A percentile compares a stretch with the other conserved stretches of the same genome.
Evolutionary conservation across 2,329 filamentous ascomycete species (phyloP).

Genomic region (Cytospora paraplurivora): DNA sequence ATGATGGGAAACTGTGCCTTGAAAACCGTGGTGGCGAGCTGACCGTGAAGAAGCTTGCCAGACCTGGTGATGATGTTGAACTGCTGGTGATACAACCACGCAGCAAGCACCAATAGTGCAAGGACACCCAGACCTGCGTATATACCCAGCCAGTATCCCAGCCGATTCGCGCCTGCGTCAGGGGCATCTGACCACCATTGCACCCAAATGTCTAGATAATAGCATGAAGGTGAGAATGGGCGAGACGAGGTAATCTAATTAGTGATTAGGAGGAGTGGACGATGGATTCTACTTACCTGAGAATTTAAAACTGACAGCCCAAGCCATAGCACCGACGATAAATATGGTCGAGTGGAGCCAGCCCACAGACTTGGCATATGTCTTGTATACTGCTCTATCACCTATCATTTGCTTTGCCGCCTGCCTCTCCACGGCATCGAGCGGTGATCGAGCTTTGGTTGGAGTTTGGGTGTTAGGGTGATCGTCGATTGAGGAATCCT

Average conservation of each 20-base stretch:
- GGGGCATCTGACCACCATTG: slow-evolving; percentile 33
- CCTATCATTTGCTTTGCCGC: slow-evolving; percentile 8
- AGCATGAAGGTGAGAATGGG: not conserved
- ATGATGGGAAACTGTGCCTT: slow-evolving; percentile 35
- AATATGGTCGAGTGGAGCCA: slow-evolving; percentile 27
- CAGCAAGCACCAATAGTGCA: slow-evolving; percentile 29
- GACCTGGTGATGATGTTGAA: slow-evolving; percentile 31
- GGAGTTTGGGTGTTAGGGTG: not conserved
- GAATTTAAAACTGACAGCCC: slow-evolving; percentile 30
- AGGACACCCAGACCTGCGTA: slow-evolving; percentile 35
- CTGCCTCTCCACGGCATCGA: not conserved
- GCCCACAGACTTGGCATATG: slow-evolving; percentile 31
- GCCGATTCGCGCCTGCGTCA: slow-evolving; percentile 18
- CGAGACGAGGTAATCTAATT: not conserved
- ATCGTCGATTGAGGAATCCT: not conserved
- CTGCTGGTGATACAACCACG: slow-evolving; percentile 30
- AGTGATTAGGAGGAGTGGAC: not conserved
- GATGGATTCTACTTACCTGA: slow-evolving; percentile 23
- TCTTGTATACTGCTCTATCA: slow-evolving; percentile 30
- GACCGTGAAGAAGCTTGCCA: slow-evolving; percentile 35
- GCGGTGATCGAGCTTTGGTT: not conserved
- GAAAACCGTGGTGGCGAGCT: slow-evolving; percentile 39
- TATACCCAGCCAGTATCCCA: slow-evolving; percentile 35
- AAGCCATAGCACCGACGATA: slow-evolving; percentile 24
- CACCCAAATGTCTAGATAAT: slow-evolving; percentile 32